Base-by-base conservation (phyloP, 129 eudicot species). In the Helichrysum umbraculigerum region DNA sequence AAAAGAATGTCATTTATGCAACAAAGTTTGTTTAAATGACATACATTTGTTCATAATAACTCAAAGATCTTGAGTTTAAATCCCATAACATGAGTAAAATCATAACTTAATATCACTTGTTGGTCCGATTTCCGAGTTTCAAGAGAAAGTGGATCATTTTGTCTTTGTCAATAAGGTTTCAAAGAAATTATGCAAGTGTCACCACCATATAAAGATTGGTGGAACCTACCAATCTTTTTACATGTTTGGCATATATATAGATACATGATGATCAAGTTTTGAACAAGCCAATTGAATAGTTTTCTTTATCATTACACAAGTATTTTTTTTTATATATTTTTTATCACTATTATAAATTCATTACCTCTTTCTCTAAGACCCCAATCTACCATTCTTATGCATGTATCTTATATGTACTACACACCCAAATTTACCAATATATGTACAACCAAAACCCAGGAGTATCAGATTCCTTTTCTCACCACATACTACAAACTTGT, bases 401-500 rank as follows among this genome's bases (percentile, higher is more conserved):
- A 65, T 65, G 70, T 65, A 5, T 32, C 19, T 65, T 29, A 14
- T 32, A 29, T 65, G 44, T 65, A 64, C 69, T n/a, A 65, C 70
- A 65, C 70, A 16, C 22, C 70, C 17, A 65, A 65, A 12, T 65
- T 65, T 6, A 65, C 21, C 66, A 3, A 61, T 61, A 34, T 29
- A n/a, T 34, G 22, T 50, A 29, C 30, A 71, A 51, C 25, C 73
- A 33, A 21, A 4, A 29, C 71, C 33, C 71, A 63, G 50, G 19
- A 76, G 80, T 66, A 76, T 76, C 80, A 52, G 74, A 66, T 76
- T 76, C 80, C 80, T 22, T 54, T 51, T 66, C 20, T 66, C 17
- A 10, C 21, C 28, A 68, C 57, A 25, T 35, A 54, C 21, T 76
- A 76, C 80, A 76, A 76, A 67, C 80, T 52, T 76, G 80, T 66